Percentiles rank a stretch among this genome's conserved stretches.
phyloP scores from a whole-genome alignment of 2,329 filamentous ascomycete species.

The Epichloe festucae region DNA sequence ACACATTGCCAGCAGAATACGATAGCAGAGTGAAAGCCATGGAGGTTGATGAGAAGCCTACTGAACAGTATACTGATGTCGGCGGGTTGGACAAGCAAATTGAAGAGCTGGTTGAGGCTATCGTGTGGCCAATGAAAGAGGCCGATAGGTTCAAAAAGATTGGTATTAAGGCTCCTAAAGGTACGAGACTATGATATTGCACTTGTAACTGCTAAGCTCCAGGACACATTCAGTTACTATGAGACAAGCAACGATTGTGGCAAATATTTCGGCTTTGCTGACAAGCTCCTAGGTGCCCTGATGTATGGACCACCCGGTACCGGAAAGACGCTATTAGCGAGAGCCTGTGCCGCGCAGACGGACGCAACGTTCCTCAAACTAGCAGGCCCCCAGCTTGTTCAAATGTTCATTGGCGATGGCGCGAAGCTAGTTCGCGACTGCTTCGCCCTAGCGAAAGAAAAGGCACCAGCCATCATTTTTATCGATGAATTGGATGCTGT shows the following conservation, averaged over 20 bases:
- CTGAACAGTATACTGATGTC: constrained; percentile 96
- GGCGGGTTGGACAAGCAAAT: constrained; percentile 98
- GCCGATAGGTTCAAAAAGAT: constrained; percentile 99
- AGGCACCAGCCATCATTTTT: constrained; percentile 98
- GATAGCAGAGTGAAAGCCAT: constrained; percentile 98
- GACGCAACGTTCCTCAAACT: constrained; percentile 98
- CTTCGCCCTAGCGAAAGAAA: constrained; percentile 96
- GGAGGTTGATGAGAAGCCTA: constrained; percentile 99
- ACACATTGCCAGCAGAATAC: constrained; percentile 94
- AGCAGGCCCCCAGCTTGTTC: constrained; percentile 90
- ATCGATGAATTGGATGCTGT: constrained; percentile 97
- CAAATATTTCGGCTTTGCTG: not conserved
- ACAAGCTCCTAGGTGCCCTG: constrained; percentile 65
- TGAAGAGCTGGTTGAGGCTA: constrained; percentile 93
- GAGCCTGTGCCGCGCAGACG: constrained; percentile 93
- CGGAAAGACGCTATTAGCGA: constrained; percentile 81
- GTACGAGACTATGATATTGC: constrained; percentile 39
- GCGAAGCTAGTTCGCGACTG: constrained; percentile 96
- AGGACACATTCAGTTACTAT: not conserved
- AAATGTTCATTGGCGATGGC: constrained; percentile 99
- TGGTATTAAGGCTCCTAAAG: constrained; percentile 97
- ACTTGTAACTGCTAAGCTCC: too few relatives aligned
- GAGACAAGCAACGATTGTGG: not conserved
- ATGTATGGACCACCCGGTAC: constrained; percentile 96
- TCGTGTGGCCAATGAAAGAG: constrained; percentile 99